Conservation (phyloP, 345 rosid species). For the Aquilaria yunnanensis region DNA sequence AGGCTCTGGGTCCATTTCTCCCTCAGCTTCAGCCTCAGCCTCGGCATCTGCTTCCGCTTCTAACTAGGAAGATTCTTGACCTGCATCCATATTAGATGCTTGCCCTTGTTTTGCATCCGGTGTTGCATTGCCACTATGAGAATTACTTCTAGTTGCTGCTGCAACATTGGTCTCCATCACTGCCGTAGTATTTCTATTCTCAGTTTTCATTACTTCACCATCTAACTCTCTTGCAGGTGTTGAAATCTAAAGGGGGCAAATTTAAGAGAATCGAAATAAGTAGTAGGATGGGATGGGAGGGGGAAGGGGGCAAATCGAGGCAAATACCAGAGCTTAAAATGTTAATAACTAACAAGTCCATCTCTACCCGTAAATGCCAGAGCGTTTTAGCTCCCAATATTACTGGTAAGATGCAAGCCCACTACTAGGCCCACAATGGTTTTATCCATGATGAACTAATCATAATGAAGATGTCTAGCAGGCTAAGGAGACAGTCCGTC, state of each 20-base stretch:
- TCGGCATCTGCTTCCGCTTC: constrained; percentile 58
- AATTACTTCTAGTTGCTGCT: constrained; percentile 21
- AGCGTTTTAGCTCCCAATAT: too few species aligned
- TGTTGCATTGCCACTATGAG: constrained; percentile 45
- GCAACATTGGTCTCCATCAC: constrained; percentile 57
- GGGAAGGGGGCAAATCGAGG: too few species aligned
- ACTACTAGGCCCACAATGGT: too few species aligned
- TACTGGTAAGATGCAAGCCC: too few species aligned
- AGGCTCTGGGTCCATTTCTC: too few species aligned
- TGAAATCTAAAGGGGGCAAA: constrained; percentile 25
- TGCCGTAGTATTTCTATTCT: constrained; percentile 40
- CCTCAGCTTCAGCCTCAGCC: constrained; percentile 16
- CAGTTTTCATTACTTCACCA: constrained; percentile 55
- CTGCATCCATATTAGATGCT: constrained; percentile 57
- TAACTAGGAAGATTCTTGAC: constrained; percentile 71
- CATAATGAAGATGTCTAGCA: too few species aligned
- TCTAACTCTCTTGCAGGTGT: constrained; percentile 58
- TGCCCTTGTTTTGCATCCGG: constrained; percentile 78
- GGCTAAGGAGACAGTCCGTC: too few species aligned
- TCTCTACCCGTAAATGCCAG: too few species aligned
- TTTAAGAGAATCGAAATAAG: neutral
- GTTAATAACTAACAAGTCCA: too few species aligned
- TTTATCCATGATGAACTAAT: too few species aligned
- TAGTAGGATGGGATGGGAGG: too few species aligned
- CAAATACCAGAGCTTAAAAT: too few species aligned